Conservation (phyloP, 2,329 filamentous ascomycete genomes). For the Sporothrix pallida region DNA sequence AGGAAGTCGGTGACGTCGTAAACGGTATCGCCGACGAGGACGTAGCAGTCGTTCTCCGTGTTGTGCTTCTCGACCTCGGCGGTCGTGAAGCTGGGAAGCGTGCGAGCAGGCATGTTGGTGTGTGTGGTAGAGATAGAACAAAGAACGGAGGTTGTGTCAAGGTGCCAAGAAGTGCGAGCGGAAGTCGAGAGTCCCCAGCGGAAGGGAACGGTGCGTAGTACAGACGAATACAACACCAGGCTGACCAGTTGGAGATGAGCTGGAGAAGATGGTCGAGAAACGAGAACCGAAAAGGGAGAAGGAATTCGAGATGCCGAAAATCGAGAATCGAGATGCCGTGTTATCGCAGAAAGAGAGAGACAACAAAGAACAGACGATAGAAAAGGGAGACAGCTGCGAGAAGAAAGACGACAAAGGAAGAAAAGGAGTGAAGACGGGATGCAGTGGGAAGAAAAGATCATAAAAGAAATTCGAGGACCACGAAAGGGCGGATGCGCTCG, state of each 20-base stretch:
- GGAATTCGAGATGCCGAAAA: background rate
- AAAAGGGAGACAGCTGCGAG: background rate
- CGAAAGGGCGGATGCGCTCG: constrained; percentile 26
- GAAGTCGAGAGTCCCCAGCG: too few relatives aligned
- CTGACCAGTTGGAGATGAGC: background rate
- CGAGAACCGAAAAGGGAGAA: background rate
- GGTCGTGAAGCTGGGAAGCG: constrained; percentile 80
- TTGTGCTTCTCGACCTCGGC: constrained; percentile 84
- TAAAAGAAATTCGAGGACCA: background rate
- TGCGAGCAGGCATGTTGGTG: constrained; percentile 74
- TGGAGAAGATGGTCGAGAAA: background rate
- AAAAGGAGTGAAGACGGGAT: constrained; percentile 12
- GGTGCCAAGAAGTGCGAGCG: background rate
- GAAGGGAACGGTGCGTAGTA: too few relatives aligned
- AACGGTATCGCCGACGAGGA: constrained; percentile 86
- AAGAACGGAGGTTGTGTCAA: background rate
- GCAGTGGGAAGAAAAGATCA: background rate
- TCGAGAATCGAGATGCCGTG: background rate
- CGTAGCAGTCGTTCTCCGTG: constrained; percentile 83
- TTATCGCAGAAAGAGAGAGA: background rate
- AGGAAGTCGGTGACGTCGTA: constrained; percentile 95
- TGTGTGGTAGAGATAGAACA: background rate
- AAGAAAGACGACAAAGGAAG: background rate
- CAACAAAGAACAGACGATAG: background rate
- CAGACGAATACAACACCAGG: too few relatives aligned